Percentiles rank a stretch among this genome's conserved stretches.
Conservation (phyloP, 495 filamentous ascomycete species). For the Aspergillus diversus region DNA sequence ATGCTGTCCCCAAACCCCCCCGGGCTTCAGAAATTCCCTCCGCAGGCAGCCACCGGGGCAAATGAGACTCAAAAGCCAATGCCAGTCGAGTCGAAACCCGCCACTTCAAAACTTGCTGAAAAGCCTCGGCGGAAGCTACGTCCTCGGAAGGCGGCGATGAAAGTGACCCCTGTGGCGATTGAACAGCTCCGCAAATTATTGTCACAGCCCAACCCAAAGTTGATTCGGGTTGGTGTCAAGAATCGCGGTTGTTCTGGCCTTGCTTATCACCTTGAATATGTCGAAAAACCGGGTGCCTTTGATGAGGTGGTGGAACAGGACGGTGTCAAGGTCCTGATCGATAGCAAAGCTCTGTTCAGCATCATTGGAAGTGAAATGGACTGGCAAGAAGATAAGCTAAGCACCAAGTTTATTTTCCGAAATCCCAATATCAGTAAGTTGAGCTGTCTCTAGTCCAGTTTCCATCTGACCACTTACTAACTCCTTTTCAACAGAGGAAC, state of each 20-base stretch:
- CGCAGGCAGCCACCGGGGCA: conserved; percentile 55
- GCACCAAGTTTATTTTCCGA: conserved; percentile 84
- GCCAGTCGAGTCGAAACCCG: conserved; percentile 38
- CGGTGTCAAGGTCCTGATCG: conserved; percentile 92
- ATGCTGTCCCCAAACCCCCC: conserved; percentile 27
- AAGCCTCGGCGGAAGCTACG: conserved; percentile 69
- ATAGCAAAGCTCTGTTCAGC: conserved; percentile 95
- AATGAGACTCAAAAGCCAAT: conserved; percentile 65
- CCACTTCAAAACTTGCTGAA: conserved; percentile 38
- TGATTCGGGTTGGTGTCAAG: conserved; percentile 92
- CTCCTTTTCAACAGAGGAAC: conserved; percentile 67
- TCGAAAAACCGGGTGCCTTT: conserved; percentile 83
- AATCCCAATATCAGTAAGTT: conserved; percentile 98
- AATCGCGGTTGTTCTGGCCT: conserved; percentile 95
- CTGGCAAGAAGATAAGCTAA: conserved; percentile 95
- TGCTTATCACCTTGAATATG: conserved; percentile 94
- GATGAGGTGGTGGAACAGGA: conserved; percentile 96
- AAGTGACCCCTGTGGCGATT: conserved; percentile 76
- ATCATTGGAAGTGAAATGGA: conserved; percentile 99
- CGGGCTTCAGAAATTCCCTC: conserved; percentile 24
- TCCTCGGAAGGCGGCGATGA: conserved; percentile 89
- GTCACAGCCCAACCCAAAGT: conserved; percentile 80
- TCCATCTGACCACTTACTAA: conserved; percentile 36
- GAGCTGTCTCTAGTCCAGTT: conserved; percentile 7
- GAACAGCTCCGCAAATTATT: conserved; percentile 75